Evolutionary conservation across 2,329 filamentous ascomycete genomes (phyloP).

Genomic region (Teratosphaeriaceae sp.): DNA sequence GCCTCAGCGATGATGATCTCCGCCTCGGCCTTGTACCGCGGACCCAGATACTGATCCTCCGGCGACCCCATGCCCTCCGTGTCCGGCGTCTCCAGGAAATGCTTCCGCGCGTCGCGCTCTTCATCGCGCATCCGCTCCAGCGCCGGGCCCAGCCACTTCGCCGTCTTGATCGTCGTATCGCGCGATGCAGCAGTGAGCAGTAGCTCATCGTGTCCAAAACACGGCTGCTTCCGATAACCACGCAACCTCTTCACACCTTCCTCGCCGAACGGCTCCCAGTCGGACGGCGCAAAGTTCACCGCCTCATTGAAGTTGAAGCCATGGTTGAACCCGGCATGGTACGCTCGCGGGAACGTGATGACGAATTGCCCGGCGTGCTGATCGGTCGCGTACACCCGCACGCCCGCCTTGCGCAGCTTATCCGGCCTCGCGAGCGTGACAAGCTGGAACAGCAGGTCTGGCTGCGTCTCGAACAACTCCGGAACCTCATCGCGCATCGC

Average conservation of each 20-base stretch:
- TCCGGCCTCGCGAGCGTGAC: constrained; percentile 94
- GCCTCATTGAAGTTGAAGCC: constrained; percentile 98
- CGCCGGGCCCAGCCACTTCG: constrained; percentile 90
- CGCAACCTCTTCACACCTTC: constrained; percentile 80
- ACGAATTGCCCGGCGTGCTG: constrained; percentile 94
- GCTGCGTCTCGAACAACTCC: constrained; percentile 93
- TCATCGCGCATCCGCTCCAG: constrained; percentile 69
- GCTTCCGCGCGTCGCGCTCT: constrained; percentile 61
- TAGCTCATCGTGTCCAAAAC: constrained; percentile 95
- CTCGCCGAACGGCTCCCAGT: constrained; percentile 92
- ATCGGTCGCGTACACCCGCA: constrained; percentile 90
- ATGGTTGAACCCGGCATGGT: constrained; percentile 97
- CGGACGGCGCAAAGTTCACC: constrained; percentile 90
- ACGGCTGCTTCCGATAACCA: constrained; percentile 82
- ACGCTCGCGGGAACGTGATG: constrained; percentile 93
- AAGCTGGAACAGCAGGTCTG: constrained; percentile 90
- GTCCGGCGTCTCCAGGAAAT: constrained; percentile 54
- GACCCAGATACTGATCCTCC: constrained; percentile 24
- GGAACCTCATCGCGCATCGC: constrained; percentile 95
- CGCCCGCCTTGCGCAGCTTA: constrained; percentile 85
- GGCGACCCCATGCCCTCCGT: constrained; percentile 37
- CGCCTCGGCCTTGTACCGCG: constrained; percentile 42
- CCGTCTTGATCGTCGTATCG: constrained; percentile 76
- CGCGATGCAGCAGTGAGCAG: constrained; percentile 81
- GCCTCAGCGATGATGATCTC: constrained; percentile 64